Conservation (phyloP, 2,329 filamentous ascomycete genomes). For the Boeremia lycopersici region DNA sequence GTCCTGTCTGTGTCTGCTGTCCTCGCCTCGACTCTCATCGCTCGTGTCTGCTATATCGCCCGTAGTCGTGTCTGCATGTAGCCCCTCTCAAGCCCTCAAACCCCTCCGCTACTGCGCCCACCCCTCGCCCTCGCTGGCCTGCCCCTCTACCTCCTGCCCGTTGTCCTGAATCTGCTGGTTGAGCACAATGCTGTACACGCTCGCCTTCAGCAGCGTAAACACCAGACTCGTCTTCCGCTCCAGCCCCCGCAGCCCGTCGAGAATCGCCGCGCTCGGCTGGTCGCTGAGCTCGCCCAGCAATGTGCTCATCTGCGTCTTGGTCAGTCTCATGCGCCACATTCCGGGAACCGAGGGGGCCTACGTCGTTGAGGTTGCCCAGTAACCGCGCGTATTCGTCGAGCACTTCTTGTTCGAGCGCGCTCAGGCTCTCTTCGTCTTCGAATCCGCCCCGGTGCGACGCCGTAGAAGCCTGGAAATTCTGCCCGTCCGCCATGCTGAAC, state of each 20-base stretch:
- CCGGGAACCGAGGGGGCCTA: too few species aligned
- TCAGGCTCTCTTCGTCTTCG: slow-evolving; percentile 53
- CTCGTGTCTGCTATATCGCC: too few species aligned
- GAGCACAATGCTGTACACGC: slow-evolving; percentile 97
- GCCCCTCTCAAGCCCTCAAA: too few species aligned
- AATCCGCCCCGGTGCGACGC: slow-evolving; percentile 21
- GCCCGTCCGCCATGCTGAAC: slow-evolving; percentile 22
- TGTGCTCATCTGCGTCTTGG: slow-evolving; percentile 61
- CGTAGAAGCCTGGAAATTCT: slow-evolving; percentile 19
- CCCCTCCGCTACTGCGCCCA: background rate
- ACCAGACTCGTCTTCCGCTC: slow-evolving; percentile 95
- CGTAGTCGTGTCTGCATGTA: too few species aligned
- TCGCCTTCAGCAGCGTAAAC: slow-evolving; percentile 95
- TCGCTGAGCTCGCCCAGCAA: slow-evolving; percentile 73
- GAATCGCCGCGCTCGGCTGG: slow-evolving; percentile 68
- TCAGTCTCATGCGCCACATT: too few species aligned
- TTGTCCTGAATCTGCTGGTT: slow-evolving; percentile 75
- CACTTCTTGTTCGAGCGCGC: slow-evolving; percentile 88
- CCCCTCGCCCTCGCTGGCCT: slow-evolving; percentile 32
- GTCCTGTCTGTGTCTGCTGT: background rate
- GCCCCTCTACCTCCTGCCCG: slow-evolving; percentile 28
- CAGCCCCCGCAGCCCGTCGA: slow-evolving; percentile 83
- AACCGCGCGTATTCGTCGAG: slow-evolving; percentile 91
- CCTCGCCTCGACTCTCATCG: background rate
- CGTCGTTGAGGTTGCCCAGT: slow-evolving; percentile 89